A percentile compares a stretch with the other conserved stretches of the same genome.
Conservation (phyloP, 345 rosid genomes). For the Moringa oleifera region DNA sequence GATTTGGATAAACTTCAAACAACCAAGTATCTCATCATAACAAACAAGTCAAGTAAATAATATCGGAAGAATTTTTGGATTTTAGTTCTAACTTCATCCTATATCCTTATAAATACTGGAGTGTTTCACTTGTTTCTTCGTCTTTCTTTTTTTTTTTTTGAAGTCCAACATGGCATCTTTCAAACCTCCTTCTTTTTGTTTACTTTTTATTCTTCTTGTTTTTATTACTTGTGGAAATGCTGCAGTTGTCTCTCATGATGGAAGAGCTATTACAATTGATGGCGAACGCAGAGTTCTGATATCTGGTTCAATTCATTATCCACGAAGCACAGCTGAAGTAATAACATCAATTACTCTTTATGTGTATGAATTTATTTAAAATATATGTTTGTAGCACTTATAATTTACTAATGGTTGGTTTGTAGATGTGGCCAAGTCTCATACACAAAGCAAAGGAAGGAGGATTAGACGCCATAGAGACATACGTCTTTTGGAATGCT, state of each 20-base stretch:
- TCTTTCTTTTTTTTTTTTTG: no score
- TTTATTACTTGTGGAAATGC: constrained; percentile 6
- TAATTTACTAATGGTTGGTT: background rate
- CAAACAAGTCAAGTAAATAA: no score
- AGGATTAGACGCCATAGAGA: constrained; percentile 57
- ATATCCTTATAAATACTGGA: no score
- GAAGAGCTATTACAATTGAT: constrained; percentile 43
- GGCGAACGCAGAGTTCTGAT: constrained; percentile 49
- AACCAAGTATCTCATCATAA: no score
- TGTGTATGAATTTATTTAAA: background rate
- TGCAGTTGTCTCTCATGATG: constrained; percentile 31
- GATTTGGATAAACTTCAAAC: no score
- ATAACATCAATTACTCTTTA: no score
- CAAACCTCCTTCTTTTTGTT: background rate
- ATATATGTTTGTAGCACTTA: background rate
- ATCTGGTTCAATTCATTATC: constrained; percentile 69
- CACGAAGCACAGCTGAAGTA: constrained; percentile 46
- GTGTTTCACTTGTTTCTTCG: no score
- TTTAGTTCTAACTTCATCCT: no score
- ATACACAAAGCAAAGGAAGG: constrained; percentile 60
- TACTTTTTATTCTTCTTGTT: constrained; percentile 1
- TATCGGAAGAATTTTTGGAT: no score
- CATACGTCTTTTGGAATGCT: constrained; percentile 61
- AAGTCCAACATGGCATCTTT: background rate
- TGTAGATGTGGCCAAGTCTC: constrained; percentile 67